Conservation (phyloP, 2,329 filamentous ascomycete species). For the Cladosporium sp. region DNA sequence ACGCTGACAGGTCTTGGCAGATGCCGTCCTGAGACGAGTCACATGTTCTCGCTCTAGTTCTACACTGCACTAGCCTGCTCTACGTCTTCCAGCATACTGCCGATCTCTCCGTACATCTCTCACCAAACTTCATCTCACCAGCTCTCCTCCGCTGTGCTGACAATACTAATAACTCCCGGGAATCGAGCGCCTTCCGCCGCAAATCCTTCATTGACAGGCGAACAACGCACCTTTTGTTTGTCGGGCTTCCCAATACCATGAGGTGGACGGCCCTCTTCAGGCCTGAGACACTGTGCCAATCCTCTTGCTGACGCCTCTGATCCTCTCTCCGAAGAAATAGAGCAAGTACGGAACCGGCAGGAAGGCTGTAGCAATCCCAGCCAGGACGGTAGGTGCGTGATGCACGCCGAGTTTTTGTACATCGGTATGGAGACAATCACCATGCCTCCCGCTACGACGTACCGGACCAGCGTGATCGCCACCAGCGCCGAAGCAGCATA, state of each 20-base stretch:
- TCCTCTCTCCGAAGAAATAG: neutral
- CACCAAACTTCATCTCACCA: neutral
- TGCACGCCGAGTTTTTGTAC: slow-evolving; percentile 31
- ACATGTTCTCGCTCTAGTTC: neutral
- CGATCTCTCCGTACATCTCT: slow-evolving; percentile 29
- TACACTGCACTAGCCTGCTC: neutral
- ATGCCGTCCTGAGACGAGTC: neutral
- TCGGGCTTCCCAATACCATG: neutral
- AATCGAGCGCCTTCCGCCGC: neutral
- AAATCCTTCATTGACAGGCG: too few relatives aligned
- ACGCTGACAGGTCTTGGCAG: neutral
- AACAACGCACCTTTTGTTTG: neutral
- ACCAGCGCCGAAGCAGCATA: slow-evolving; percentile 45
- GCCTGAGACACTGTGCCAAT: neutral
- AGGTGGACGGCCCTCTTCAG: neutral
- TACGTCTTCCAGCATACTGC: neutral
- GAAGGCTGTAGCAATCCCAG: neutral
- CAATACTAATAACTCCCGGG: neutral
- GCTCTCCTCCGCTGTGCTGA: neutral
- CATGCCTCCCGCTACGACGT: slow-evolving; percentile 41
- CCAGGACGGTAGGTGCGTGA: neutral
- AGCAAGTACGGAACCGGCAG: neutral
- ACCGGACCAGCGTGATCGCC: slow-evolving; percentile 31
- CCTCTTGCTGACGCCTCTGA: neutral
- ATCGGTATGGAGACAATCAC: slow-evolving; percentile 42